Conservation (phyloP, 1,139 yeast species). For the Spencermartinsiella ligniputridi region DNA sequence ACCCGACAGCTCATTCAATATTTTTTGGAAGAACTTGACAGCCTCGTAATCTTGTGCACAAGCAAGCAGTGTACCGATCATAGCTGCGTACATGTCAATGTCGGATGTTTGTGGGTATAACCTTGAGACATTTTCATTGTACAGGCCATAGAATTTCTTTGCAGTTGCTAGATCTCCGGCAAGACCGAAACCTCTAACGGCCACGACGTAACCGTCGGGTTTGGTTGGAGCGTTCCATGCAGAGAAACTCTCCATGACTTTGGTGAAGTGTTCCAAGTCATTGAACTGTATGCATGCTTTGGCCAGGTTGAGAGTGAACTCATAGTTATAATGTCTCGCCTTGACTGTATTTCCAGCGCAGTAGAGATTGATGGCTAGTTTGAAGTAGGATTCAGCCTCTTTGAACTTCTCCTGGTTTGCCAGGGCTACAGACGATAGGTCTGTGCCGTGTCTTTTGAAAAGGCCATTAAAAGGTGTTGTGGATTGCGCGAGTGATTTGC, state of each 20-base stretch:
- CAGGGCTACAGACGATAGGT: slow-evolving; percentile 6
- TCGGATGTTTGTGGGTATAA: slow-evolving; percentile 4
- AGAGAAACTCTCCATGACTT: slow-evolving; percentile 12
- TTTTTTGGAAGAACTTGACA: slow-evolving; percentile 25
- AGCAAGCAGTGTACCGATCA: slow-evolving; percentile 32
- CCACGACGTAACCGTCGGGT: slow-evolving; percentile 9
- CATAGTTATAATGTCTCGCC: slow-evolving; percentile 18
- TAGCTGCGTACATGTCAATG: slow-evolving; percentile 23
- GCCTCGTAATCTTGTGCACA: slow-evolving; percentile 26
- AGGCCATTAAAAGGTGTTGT: not conserved
- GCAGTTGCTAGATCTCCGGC: slow-evolving; percentile 17
- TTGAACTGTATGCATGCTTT: slow-evolving; percentile 17
- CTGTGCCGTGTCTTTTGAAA: not conserved
- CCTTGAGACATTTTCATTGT: slow-evolving; percentile 3
- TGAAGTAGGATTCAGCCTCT: slow-evolving; percentile 21
- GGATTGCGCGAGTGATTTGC: slow-evolving; percentile 2
- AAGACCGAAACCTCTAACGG: slow-evolving; percentile 20
- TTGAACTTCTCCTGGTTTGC: slow-evolving; percentile 13
- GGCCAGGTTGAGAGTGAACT: slow-evolving; percentile 19
- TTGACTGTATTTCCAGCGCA: slow-evolving; percentile 27
- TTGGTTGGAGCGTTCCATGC: slow-evolving; percentile 4
- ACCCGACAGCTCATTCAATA: slow-evolving; percentile 16
- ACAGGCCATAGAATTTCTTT: slow-evolving; percentile 10
- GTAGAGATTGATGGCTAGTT: slow-evolving; percentile 28
- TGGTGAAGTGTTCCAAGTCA: slow-evolving; percentile 11